phyloP scores from a whole-genome alignment of 306 rosid species.

The Vachellia collinsii region DNA sequence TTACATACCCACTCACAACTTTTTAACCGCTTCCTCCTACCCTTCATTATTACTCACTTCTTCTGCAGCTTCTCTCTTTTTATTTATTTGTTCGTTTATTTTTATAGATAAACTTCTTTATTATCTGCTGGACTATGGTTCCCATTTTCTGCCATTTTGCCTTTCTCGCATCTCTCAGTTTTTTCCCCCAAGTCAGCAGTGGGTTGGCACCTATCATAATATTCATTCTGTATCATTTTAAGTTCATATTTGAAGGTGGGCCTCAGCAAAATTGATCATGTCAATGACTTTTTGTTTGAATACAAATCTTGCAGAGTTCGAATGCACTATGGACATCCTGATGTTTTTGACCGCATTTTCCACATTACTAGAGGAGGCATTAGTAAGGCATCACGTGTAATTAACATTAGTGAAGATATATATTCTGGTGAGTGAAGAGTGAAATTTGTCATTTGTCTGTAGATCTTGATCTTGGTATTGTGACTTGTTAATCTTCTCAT shows the following conservation, averaged over 20 bases:
- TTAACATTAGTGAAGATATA: conserved; percentile 97
- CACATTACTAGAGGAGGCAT: conserved; percentile 97
- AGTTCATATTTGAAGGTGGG: neutral
- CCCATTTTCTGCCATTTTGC: no score
- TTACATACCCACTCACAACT: no score
- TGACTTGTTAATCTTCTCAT: neutral
- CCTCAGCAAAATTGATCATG: neutral
- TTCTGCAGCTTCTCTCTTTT: no score
- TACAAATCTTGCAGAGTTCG: conserved; percentile 73
- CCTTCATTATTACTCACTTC: no score
- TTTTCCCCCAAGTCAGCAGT: no score
- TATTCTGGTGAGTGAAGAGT: conserved; percentile 65
- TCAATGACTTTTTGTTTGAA: conserved; percentile 19
- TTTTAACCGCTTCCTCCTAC: no score
- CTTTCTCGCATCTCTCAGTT: no score
- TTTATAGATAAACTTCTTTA: no score
- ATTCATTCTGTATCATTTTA: neutral
- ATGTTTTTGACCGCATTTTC: conserved; percentile 93
- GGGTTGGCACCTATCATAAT: no score
- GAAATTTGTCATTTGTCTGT: neutral
- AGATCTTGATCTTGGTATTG: neutral
- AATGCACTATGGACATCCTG: conserved; percentile 99
- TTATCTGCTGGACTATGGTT: no score
- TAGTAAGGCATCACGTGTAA: conserved; percentile 94
- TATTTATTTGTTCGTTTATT: no score